phyloP scores from a whole-genome alignment of 1,284 basidiomycete genomes.

The Ustilago trichophora region DNA sequence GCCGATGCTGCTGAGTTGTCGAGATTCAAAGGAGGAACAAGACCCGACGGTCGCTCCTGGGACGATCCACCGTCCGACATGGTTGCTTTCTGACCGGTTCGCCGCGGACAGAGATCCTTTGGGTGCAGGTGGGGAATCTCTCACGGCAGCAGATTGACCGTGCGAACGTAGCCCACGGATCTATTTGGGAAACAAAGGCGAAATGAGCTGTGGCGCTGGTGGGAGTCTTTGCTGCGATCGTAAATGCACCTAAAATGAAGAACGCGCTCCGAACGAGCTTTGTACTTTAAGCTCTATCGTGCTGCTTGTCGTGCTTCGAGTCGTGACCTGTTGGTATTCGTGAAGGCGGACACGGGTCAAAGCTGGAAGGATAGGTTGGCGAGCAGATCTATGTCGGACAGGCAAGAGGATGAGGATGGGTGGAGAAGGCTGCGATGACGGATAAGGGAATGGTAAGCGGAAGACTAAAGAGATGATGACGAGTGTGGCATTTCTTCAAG shows the following conservation, averaged over 20 bases:
- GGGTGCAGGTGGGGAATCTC: not conserved
- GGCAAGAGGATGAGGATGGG: not conserved
- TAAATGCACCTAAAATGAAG: too few species aligned
- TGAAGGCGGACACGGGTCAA: too few species aligned
- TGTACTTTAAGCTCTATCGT: too few species aligned
- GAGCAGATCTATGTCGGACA: too few species aligned
- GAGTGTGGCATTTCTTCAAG: conserved; percentile 9
- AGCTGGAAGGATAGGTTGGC: too few species aligned
- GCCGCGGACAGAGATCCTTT: not conserved
- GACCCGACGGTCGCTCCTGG: conserved; percentile 6
- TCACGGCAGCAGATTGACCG: not conserved
- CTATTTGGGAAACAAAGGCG: too few species aligned
- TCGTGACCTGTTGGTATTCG: too few species aligned
- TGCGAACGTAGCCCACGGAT: not conserved
- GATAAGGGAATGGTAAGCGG: not conserved
- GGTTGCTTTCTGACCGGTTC: not conserved
- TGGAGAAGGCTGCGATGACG: not conserved
- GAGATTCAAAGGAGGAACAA: conserved; percentile 14
- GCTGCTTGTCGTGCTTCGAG: too few species aligned
- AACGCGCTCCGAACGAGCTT: too few species aligned
- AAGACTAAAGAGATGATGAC: conserved; percentile 6
- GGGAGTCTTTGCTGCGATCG: too few species aligned
- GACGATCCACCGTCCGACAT: conserved; percentile 17
- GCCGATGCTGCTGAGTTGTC: conserved; percentile 5
- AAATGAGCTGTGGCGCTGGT: too few species aligned